phyloP scores from a whole-genome alignment of 1,139 yeast genomes.

The Yamadazyma atlantica region DNA sequence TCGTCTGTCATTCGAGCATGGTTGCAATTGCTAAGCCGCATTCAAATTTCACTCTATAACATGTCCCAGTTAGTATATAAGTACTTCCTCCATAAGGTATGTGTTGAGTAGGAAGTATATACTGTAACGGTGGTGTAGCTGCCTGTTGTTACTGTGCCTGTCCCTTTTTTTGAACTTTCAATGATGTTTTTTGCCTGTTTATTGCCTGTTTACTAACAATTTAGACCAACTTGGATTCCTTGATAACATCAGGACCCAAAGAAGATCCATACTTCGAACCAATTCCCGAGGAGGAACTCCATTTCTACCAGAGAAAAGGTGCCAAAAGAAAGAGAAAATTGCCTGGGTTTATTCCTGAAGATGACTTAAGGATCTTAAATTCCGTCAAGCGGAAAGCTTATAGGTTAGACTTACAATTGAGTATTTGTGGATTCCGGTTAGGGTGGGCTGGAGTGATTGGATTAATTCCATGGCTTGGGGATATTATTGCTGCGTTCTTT shows the following conservation, averaged over 20 bases:
- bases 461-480: constrained; percentile 66
- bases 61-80: constrained; percentile 27
- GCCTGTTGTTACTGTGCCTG: no score
- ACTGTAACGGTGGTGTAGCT: no score
- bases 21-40: constrained; percentile 7
- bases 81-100: constrained; percentile 39
- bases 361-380: constrained; percentile 53
- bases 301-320: constrained; percentile 47
- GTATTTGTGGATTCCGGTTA: constrained; percentile 60
- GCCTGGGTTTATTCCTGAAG: constrained; percentile 54
- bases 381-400: constrained; percentile 62
- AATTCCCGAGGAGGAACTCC: constrained; percentile 47
- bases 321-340: constrained; percentile 46
- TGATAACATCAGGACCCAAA: constrained; percentile 30
- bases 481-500: constrained; percentile 47
- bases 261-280: constrained; percentile 51
- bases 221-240: constrained; percentile 38
- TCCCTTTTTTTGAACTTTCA: not conserved
- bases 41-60: not conserved
- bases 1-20: no score
- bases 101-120: constrained; percentile 14
- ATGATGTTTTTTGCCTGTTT: no score
- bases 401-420: constrained; percentile 61
- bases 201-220: constrained; percentile 1
- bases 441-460: constrained; percentile 80